These are phyloP conservation scores for Pseudogymnoascus sp. DNA, from an alignment of 2,329 filamentous ascomycete genomes.

Conservation along the genomic window DNA sequence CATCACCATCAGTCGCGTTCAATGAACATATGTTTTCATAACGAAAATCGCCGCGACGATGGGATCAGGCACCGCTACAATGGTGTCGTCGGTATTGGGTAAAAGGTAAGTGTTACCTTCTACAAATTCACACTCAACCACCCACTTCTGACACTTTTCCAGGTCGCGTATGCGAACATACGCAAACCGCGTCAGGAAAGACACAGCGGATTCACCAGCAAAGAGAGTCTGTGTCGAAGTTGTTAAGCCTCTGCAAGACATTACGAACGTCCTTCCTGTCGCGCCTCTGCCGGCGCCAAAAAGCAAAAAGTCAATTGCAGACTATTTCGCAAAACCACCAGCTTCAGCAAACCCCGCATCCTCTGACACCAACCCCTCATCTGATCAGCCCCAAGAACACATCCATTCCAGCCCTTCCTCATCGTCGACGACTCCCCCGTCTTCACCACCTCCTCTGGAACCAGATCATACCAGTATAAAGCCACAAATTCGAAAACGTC, in stretches of 20 bases:
- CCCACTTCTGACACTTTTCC: neutral
- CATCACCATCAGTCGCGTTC: neutral
- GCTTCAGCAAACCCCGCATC: neutral
- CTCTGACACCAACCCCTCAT: neutral
- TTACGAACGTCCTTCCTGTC: neutral
- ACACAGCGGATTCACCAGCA: neutral
- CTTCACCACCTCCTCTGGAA: neutral
- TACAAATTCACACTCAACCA: neutral
- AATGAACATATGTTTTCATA: neutral
- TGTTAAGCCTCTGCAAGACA: neutral
- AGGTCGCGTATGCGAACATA: conserved; percentile 1
- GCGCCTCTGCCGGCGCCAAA: neutral
- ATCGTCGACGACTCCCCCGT: neutral
- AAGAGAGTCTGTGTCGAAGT: neutral
- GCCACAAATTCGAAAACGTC: neutral
- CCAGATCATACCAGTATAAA: neutral
- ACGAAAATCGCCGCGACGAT: conserved; percentile 1
- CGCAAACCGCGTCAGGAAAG: neutral
- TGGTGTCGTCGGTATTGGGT: neutral
- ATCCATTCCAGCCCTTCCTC: neutral
- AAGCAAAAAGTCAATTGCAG: neutral
- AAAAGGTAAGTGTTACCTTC: neutral
- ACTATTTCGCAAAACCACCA: conserved; percentile 1
- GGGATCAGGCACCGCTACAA: neutral
- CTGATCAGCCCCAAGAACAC: neutral